Evolutionary conservation across 2,329 filamentous ascomycete species (phyloP), one percentile per base, ranked within the genome.

Genomic region (Alternaria sp.): DNA sequence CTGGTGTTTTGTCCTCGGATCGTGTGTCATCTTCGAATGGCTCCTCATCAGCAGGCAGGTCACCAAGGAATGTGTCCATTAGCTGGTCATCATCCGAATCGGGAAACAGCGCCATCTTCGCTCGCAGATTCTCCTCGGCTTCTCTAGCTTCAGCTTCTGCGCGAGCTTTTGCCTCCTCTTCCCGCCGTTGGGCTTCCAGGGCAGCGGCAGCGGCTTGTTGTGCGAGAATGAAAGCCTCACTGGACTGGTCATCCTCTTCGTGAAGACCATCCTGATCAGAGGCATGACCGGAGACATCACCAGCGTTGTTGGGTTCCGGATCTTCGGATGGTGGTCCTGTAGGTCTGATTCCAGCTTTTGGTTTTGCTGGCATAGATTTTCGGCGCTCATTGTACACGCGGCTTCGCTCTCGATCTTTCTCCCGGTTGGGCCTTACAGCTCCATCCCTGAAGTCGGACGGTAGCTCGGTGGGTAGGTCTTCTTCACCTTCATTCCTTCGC

Each of bases 401-500:
- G 12, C 70, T 67, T 7, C 71, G 70, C 37, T 76, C 68, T 18
- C 64, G 66, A 10, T 71, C 72, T 41, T 65, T 73, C 46, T 76
- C 70, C 55, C 80, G 68, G 64, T 70, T 61, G 3, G 74, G 70
- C 49, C 75, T 72, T 26, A 74, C 55, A 60, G 69, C 49, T 14
- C 81, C 75, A 37, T 83, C 81, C 46, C 76, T 78, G 63, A 80
- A 82, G 51, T 82, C 72, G 7, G 76, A 68, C 3, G 83, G 82
- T 0, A 85, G 73, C 61, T 83, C 80, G 6, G 81, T 80, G 4
- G 81, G 82, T 4, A 82, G 60, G 50, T 82, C 82, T 25, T 81
- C 80, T 26, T 81, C 80, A 15, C 75, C 81, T 55, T 80, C 72
- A 43, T 82, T 74, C 63, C 81, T 81, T 4, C 79, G 76, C 18